Evolutionary conservation across 441 rosid genomes (phyloP), one percentile per base, ranked within the genome.

Genomic region (Adansonia madagascariensis): DNA sequence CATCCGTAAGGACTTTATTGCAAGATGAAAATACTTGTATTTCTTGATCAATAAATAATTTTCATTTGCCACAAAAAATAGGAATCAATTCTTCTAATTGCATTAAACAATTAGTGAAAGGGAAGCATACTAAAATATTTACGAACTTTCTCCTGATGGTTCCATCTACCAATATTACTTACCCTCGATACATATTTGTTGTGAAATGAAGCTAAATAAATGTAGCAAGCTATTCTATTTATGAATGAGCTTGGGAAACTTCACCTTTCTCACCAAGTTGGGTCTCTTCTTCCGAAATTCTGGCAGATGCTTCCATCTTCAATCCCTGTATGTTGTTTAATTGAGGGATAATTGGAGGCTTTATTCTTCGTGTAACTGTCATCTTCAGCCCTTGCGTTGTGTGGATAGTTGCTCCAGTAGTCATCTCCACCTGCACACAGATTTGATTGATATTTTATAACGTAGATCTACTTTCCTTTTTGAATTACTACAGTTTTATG

Each of bases 391-490:
- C 99, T 81, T 90, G 85, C 1, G 97, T 92, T 3, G 99, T 96
- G 87, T 96, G 99, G 85, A 96, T 96, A 49, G 99, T 96, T 75
- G 99, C 99, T 81, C 99, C 98, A n/a, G 99, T 96, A 12, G 98
- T 96, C 99, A 92, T 92, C 75, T 81, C 81, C 74, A 96, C 98
- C 98, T 96, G 91, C 84, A 82, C 22, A 52, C 44, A 31, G 52
- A 74, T 53, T 74, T 46, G 10, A 62, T 61, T 14, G 20, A 60
- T 41, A 14, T 9, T 60, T 59, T 27, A 9, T 31, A 31, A 9
- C 22, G 27, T 31, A 71, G 17, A 5, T 52, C 15, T 8, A 14
- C 55, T 47, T 69, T 15, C 20, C 43, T 68, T 68, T 68, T 68
- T 22, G 57, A 47, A 47, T 68, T 24, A 24, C 53, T 18, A 56